Evolutionary conservation across 768 basidiomycete genomes (phyloP), one percentile per base, ranked within the genome.

Genomic region (Serendipita sp.): DNA sequence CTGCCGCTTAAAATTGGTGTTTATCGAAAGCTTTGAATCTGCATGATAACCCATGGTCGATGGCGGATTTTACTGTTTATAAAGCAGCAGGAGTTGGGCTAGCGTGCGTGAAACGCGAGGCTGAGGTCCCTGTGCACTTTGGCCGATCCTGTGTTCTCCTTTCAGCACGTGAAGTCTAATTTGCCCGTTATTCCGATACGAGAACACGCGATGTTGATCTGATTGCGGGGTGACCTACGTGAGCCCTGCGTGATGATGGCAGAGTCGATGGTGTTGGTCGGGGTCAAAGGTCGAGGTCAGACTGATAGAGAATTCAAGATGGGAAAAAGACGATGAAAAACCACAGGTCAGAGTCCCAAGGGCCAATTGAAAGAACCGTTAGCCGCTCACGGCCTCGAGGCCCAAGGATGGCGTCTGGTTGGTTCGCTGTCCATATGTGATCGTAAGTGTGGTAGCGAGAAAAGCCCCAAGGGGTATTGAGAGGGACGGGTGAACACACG

Each of bases 101-200:
- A 50, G 48, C 18, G 48, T 50, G 48, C 34, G 55, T 60, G 55
- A 60, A 60, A 60, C 55, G 55, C 55, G 55, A 60, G 55, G 55
- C 55, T 23, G 55, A 60, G 55, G 55, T 60, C 55, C 55, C 29
- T 33, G 18, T 60, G 55, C 55, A 60, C 55, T 60, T 60, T 27
- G 55, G 29, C 36, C 55, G 55, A 60, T 60, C 55, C 55, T 60
- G 55, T 60, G 55, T 60, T n/a, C 27, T 34, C 36, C 31, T 52
- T 33, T 33, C 18, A 40, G 40, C 40, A 40, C 40, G 40, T 40
- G 40, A 18, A 52, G 31, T 60, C 36, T 31, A 27, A 34, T 36
- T 60, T 37, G 27, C 16, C 18, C 23, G 34, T 23, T 37, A 31
- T 27, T 60, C 36, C 33, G 55, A 60, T 60, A n/a, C 27, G 55